Conservation (phyloP, 75 land plant species). For the Pinus tabuliformis region DNA sequence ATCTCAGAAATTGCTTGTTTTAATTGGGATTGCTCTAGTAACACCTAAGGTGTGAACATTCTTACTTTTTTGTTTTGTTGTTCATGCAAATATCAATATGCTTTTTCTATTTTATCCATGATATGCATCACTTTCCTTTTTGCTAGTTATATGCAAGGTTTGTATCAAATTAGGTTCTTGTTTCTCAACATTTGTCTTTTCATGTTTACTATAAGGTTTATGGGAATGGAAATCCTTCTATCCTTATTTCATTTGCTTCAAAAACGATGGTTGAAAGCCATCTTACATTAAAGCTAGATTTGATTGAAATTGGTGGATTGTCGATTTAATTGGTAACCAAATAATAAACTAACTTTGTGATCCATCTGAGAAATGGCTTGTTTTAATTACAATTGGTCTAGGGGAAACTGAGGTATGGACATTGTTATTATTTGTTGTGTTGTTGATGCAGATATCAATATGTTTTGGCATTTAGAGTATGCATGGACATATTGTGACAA, state of each 20-base stretch:
- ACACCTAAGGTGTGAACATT: slow-evolving; percentile 69
- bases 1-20: slow-evolving; percentile 97
- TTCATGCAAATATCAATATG: slow-evolving; percentile 53
- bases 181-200: too few relatives aligned
- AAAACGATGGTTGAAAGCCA: too few relatives aligned
- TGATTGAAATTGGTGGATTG: slow-evolving; percentile 58
- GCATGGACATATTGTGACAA: not conserved
- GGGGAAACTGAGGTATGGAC: slow-evolving; percentile 86
- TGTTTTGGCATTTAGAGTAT: not conserved
- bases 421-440: not conserved
- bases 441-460: not conserved
- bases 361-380: slow-evolving; percentile 97
- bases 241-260: too few relatives aligned
- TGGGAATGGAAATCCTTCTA: too few relatives aligned
- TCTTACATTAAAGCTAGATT: too few relatives aligned
- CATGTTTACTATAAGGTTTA: too few relatives aligned
- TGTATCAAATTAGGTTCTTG: too few relatives aligned
- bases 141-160: too few relatives aligned
- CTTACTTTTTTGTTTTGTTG: not conserved
- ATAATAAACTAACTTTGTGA: slow-evolving; percentile 96
- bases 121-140: not conserved
- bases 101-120: not conserved
- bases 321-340: slow-evolving; percentile 84
- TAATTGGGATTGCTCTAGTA: slow-evolving; percentile 98
- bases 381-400: slow-evolving; percentile 95